phyloP scores from a whole-genome alignment of 2,329 filamentous ascomycete species.

The Colletotrichum sp. region DNA sequence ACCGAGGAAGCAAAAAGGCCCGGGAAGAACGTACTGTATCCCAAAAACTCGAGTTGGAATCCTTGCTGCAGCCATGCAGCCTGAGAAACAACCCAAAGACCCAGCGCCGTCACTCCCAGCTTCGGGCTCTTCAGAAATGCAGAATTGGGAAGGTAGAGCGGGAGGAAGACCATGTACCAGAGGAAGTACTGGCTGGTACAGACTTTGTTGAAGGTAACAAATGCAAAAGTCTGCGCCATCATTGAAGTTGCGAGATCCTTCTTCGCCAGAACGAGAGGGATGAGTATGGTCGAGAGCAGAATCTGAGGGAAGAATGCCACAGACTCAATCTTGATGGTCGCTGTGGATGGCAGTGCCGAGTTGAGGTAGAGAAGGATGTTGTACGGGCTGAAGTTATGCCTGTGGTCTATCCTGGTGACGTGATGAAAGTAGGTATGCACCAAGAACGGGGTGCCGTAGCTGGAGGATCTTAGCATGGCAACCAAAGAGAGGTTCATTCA shows the following conservation, averaged over 20 bases:
- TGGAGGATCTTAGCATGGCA: conserved; percentile 32
- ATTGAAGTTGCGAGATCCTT: conserved; percentile 82
- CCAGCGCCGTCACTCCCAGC: conserved; percentile 69
- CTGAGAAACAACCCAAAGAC: conserved; percentile 79
- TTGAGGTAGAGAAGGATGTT: conserved; percentile 89
- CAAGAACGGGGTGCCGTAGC: conserved; percentile 82
- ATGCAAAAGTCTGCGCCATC: conserved; percentile 95
- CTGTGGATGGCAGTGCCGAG: conserved; percentile 62
- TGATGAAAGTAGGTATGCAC: conserved; percentile 94
- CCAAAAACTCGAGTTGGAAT: conserved; percentile 80
- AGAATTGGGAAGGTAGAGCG: conserved; percentile 85
- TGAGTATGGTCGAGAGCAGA: conserved; percentile 75
- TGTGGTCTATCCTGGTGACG: conserved; percentile 89
- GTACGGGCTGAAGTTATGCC: conserved; percentile 98
- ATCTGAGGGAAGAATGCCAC: conserved; percentile 91
- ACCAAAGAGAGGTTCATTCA: background rate
- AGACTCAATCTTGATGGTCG: conserved; percentile 66
- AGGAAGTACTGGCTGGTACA: conserved; percentile 99
- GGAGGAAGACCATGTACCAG: conserved; percentile 95
- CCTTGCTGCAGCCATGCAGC: conserved; percentile 78
- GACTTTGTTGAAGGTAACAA: conserved; percentile 98
- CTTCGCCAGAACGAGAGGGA: conserved; percentile 80
- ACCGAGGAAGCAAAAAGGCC: conserved; percentile 80
- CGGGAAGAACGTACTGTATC: conserved; percentile 81
- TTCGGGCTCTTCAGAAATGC: conserved; percentile 66